Evolutionary conservation across 495 filamentous ascomycete species (phyloP), one percentile per base, ranked within the genome.

Genomic region (Neurospora sp.): DNA sequence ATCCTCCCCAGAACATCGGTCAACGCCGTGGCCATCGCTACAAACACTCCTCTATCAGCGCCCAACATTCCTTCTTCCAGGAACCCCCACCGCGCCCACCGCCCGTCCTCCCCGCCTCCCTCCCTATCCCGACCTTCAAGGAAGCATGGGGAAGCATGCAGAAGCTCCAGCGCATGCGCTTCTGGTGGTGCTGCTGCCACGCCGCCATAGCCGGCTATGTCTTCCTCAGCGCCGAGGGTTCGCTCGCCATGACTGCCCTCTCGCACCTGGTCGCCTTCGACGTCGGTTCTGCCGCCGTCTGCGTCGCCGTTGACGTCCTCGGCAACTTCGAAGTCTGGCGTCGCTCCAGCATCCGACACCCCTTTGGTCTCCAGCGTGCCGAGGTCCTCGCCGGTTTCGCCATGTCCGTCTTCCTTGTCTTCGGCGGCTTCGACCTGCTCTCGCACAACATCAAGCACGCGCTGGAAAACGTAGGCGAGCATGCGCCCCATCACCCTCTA

Each of bases 271-370:
- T 98, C 71, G 89, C 97, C 79, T 99, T 97, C 79, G 96, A 99
- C 82, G 95, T 95, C 11, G 86, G 97, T 3, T 93, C 93, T 16
- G 96, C 96, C 18, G 89, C 93, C 69, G 90, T 99, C n/a, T 98
- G 95, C 78, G 94, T 97, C 1, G 90, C 87, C 2, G 96, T 98
- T 62, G 96, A 98, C 78, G 93, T 98, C 0, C 86, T 97, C 39
- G 89, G 91, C 39, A 98, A 98, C 81, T 99, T 99, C 77, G 95
- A 98, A 79, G 95, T 98, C 4, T 98, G 96, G 96, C 95, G 93
- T 73, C 89, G 96, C 49, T 95, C 93, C 71, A 95, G 90, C 75
- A 93, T 99, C 74, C 90, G 93, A 4, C 95, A 98, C 82, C 96
- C 96, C 6, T 99, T 99, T 79, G 96, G 88, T 20, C 86, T 98